Base-by-base conservation (phyloP, 805 yeast species). In the Starmerella floricola region DNA sequence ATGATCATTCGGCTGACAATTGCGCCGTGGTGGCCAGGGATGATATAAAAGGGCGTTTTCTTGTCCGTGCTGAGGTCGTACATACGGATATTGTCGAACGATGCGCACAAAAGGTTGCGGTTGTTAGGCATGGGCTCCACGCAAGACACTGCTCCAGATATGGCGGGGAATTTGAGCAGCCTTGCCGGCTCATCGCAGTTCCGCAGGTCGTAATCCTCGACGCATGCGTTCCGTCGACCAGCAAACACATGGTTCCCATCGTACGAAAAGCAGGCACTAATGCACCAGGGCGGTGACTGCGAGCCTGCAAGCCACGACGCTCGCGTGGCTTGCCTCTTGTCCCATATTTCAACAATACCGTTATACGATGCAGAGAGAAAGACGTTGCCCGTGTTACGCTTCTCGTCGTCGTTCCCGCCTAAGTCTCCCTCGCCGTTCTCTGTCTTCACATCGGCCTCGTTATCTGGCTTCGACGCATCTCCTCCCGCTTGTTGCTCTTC, bases 1-100 rank as follows among this genome's bases (percentile, higher is more conserved):
- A 87, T 78, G 41, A 74, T 68, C 48, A 91, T 64, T 40, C 76
- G 75, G 36, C 94, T 80, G 27, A 91, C 65, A 2, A 76, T 74
- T 21, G 96, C 95, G 37, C 98, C 97, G 56, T 84, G 95, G 60
- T 91, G 97, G 1, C 98, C 97, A 0, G 98, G 95, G 10, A 91
- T 72, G 52, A 93, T 87, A 59, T 79, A 69, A 57, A 88, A 91
- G 15, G 96, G 96, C 8, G 79, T 55, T 12, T 52, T 53, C 13
- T 51, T 44, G 54, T 49, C 45, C 54, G 49, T 69, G 62, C 57
- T 47, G 45, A 86, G 66, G 55, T 91, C 94, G 62, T 85, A 91
- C 23, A 91, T 63, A 53, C 98, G 69, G 29, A 91, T 77, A 55
- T 91, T 91, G 57, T 91, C 98, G 50, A 71, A 73, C 2, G 95